Evolutionary conservation across 2,329 filamentous ascomycete genomes (phyloP), one percentile per base, ranked within the genome.

Genomic region (Aspergillus luchuensis): DNA sequence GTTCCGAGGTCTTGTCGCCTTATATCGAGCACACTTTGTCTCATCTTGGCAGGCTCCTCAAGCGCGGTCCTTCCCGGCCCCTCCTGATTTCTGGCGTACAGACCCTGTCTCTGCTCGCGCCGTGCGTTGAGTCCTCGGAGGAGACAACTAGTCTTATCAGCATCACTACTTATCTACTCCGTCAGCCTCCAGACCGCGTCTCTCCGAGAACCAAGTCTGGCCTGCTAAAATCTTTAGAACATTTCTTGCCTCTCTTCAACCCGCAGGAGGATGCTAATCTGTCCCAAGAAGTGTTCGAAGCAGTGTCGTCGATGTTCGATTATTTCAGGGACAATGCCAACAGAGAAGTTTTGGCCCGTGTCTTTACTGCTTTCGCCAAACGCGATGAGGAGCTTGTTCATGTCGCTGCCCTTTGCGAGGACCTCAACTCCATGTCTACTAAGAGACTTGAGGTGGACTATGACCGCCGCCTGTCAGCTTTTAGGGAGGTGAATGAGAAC

Each of bases 301-400:
- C 91, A 0, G 78, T 95, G 8, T 89, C 91, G 4, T 88, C 91
- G 0, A 84, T 98, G 36, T 98, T 97, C 72, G 91, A 91, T 57
- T 97, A 93, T 73, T 94, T 98, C 80, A 91, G 88, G 68, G 93
- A 98, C 74, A 85, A 88, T 47, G 80, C 86, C 47, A 96, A 92
- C 71, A 85, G 95, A 57, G 82, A 88, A 63, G 83, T 91, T 0
- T 79, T 98, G 28, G 90, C 90, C 15, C 83, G 87, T 48, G 89
- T 96, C 3, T 78, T 98, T 7, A 76, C 82, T 13, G 88, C 89
- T 17, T 87, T 97, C 62, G 87, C 91, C 1, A 78, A 83, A 7
- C 85, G 86, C 49, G 87, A 91, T 60, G 67, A 82, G 4, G 81
- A 84, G 0, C 79, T 93, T 0, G 72, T 79, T 23, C 83, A 87